Evolutionary conservation across 2,329 filamentous ascomycete species (phyloP), one percentile per base, ranked within the genome.

Genomic region (Aspergillus caelatus): DNA sequence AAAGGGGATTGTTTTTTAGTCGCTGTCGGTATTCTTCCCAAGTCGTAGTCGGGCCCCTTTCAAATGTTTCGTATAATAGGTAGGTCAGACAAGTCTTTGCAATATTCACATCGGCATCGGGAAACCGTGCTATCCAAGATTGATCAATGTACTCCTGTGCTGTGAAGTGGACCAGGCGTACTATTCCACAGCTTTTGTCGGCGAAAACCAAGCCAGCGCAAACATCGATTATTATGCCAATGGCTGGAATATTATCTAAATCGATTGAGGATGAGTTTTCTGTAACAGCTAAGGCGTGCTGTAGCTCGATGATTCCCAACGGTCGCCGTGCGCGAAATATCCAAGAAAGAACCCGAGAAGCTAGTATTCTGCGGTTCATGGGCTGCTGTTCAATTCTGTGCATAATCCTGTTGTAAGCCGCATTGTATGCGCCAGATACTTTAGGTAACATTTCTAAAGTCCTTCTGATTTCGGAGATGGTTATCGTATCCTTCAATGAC

Each of bases 321-420:
- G 71, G 75, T 50, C 75, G 70, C 52, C 70, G 75, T 1, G 79
- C 74, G 52, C 62, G 79, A 0, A 71, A 74, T 30, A 84, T 77
- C 82, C 79, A 84, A 1, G 70, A 70, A 0, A 84, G 62, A 4
- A 73, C 69, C 32, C 75, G 64, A n/a, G 73, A 78, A 0, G 82
- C 82, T 55, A 83, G 72, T 1, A 73, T 61, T 21, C 48, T 39
- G 14, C 74, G 65, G 3, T 73, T 75, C 1, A 58, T 2, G 1
- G 67, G 26, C 60, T 85, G 82, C 1, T 69, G 62, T 34, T 78
- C 60, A 21, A 85, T 83, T 45, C 81, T 71, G 8, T 79, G 50
- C 69, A 85, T 80, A 0, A 79, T 77, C 0, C 77, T 65, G 0
- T 75, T 60, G 57, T 86, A 86, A 0, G 79, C 78, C 67, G 4